phyloP scores from a whole-genome alignment of 176 grass and related monocot species.

The Zea mays region Zm-B73-REFERENCE-NAM-5.0 NC_050098.1:187824001-187824500 shows the following conservation, averaged over 20 bases:
- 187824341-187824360: constrained; percentile 94
- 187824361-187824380: constrained; percentile 86
- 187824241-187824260: constrained; percentile 87
- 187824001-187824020: constrained; percentile 89
- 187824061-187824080: constrained; percentile 57
- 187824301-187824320: constrained; percentile 80
- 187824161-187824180: constrained; percentile 80
- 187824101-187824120: constrained; percentile 64
- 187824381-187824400: constrained; percentile 29
- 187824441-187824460: constrained; percentile 88
- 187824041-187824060: constrained; percentile 83
- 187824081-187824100: constrained; percentile 72
- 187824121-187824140: constrained; percentile 79
- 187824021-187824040: constrained; percentile 68
- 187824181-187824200: constrained; percentile 82
- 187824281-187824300: constrained; percentile 79
- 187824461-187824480: constrained; percentile 88
- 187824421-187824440: constrained; percentile 85
- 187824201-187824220: constrained; percentile 73
- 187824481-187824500: constrained; percentile 96
- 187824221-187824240: constrained; percentile 92
- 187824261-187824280: constrained; percentile 75
- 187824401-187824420: constrained; percentile 14
- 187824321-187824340: constrained; percentile 88
- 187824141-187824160: constrained; percentile 95